These are phyloP conservation scores for Cajanus cajan DNA, from an alignment of 306 rosid genomes.

Conservation along the genomic window DNA sequence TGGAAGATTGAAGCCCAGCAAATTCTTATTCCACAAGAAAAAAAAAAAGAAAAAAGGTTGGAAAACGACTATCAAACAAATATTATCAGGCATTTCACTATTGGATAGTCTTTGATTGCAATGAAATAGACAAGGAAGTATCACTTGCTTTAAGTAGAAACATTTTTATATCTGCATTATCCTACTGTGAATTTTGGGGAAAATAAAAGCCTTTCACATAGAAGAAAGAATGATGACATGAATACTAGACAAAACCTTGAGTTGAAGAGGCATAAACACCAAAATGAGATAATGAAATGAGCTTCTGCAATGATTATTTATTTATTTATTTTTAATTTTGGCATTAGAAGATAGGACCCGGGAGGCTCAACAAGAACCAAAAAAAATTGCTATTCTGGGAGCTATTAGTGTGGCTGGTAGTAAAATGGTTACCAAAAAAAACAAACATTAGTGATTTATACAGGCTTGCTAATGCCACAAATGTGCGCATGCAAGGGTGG, in stretches of 20 bases:
- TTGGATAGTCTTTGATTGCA: not conserved
- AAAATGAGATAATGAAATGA: not conserved
- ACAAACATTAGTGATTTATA: not conserved
- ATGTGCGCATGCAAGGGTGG: not conserved
- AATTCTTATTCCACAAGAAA: not conserved
- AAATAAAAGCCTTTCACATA: not conserved
- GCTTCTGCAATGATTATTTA: not conserved
- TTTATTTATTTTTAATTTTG: not conserved
- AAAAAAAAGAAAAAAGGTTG: not conserved
- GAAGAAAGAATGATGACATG: not conserved
- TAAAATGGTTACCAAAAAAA: not conserved
- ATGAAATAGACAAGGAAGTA: not conserved
- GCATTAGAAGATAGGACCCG: not conserved
- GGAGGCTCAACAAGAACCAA: not conserved
- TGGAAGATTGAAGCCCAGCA: not conserved
- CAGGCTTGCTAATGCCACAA: not conserved
- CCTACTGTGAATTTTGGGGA: not conserved
- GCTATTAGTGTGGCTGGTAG: not conserved
- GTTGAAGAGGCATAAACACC: not conserved
- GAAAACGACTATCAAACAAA: not conserved
- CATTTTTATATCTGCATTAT: not conserved
- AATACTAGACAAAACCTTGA: not conserved
- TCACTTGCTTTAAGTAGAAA: not conserved
- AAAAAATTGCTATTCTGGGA: not conserved
- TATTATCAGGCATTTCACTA: not conserved